phyloP scores from a whole-genome alignment of 1,284 basidiomycete genomes.

The Microbotryum violaceum region DNA sequence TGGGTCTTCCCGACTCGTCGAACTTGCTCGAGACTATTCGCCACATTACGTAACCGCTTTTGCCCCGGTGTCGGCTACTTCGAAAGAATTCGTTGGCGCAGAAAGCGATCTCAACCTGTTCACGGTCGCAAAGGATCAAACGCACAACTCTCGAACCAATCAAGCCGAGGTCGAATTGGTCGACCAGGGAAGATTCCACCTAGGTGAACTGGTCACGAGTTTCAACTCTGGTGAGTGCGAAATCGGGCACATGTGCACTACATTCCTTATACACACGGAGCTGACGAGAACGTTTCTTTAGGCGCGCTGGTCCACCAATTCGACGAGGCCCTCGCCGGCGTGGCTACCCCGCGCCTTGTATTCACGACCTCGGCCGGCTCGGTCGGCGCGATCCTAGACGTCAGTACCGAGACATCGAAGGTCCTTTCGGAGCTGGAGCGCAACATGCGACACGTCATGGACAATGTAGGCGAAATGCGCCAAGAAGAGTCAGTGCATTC shows the following conservation, averaged over 20 bases:
- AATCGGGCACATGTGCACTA: too few species aligned
- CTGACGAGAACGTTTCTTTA: background rate
- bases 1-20: slow-evolving; percentile 46
- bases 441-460: slow-evolving; percentile 57
- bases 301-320: slow-evolving; percentile 16
- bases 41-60: slow-evolving; percentile 63
- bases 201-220: slow-evolving; percentile 44
- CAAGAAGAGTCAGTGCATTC: slow-evolving; percentile 55
- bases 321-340: slow-evolving; percentile 28
- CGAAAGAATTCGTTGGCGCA: slow-evolving; percentile 27
- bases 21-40: slow-evolving; percentile 66
- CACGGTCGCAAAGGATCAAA: slow-evolving; percentile 45
- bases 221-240: slow-evolving; percentile 39
- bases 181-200: slow-evolving; percentile 40
- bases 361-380: slow-evolving; percentile 74
- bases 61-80: slow-evolving; percentile 53
- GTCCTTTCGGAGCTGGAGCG: slow-evolving; percentile 66
- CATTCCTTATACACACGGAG: too few species aligned
- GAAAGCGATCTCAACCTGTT: slow-evolving; percentile 69
- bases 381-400: slow-evolving; percentile 66
- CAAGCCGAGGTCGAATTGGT: too few species aligned
- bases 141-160: background rate
- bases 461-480: slow-evolving; percentile 53
- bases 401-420: slow-evolving; percentile 53
- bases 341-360: slow-evolving; percentile 46